These are phyloP conservation scores for Hordeum marinum DNA, from an alignment of 176 grass and related monocot species.

Conservation along the genomic window DNA sequence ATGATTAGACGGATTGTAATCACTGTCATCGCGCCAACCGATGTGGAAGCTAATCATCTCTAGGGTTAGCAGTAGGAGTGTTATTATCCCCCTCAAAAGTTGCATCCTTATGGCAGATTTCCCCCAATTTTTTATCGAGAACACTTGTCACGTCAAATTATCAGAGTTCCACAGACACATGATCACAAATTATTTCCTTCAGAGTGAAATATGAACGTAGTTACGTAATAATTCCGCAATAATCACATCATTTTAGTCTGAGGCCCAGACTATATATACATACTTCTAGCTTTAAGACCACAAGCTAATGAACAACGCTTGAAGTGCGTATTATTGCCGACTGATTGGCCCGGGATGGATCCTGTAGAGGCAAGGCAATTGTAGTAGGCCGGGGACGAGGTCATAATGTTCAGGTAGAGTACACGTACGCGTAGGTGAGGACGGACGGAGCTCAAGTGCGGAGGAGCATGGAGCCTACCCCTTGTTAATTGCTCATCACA, in stretches of 20 bases:
- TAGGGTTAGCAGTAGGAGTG: background rate
- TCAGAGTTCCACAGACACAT: background rate
- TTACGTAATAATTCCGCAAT: too few relatives aligned
- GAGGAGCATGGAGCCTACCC: background rate
- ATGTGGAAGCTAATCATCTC: slow-evolving; percentile 51
- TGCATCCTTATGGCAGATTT: slow-evolving; percentile 19
- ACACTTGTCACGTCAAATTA: slow-evolving; percentile 3
- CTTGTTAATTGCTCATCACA: background rate
- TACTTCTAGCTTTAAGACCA: too few relatives aligned
- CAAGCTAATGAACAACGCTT: background rate
- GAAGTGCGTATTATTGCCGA: background rate
- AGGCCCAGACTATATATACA: too few relatives aligned
- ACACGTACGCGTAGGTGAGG: too few relatives aligned
- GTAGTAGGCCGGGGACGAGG: background rate
- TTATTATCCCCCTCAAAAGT: slow-evolving; percentile 46
- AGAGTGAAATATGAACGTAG: background rate
- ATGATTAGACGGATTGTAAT: background rate
- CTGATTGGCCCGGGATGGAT: background rate
- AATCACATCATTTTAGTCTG: too few relatives aligned
- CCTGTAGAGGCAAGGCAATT: background rate
- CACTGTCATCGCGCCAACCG: background rate
- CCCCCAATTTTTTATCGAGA: background rate
- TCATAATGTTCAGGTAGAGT: background rate
- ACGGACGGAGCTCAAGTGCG: too few relatives aligned
- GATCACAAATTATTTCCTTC: background rate